Evolutionary conservation across 2,329 filamentous ascomycete species (phyloP), one percentile per base, ranked within the genome.

Genomic region (Epichloe baconii): DNA sequence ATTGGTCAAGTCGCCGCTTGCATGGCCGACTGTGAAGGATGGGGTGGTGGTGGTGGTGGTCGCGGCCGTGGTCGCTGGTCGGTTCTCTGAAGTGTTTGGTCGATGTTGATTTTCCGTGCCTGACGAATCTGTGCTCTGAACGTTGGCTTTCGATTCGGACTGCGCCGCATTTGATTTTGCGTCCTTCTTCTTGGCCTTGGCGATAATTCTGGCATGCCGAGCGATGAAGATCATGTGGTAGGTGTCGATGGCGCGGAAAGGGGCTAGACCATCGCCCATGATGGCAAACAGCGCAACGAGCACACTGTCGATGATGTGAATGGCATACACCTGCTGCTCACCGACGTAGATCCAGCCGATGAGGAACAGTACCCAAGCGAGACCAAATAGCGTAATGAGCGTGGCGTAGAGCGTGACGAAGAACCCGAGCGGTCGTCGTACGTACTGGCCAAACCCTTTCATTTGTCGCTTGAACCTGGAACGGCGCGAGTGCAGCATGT

Each of bases 301-400:
- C 31, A 85, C 73, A 57, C 83, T 82, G 66, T 87, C 83, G 56
- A 87, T 85, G 47, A 86, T 67, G 54, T 86, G 80, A 58, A 86
- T 79, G 38, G 78, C 66, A 55, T 86, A 91, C 3, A 79, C 69
- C 63, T 91, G 85, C 58, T 76, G 74, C 34, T 80, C 78, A 19
- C 85, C 86, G 19, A 91, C 83, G 56, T 88, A 89, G 62, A 93
- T 87, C 88, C 88, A 94, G 46, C 83, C 86, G 63, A 95, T 95
- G 50, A 94, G 71, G 68, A 91, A 93, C n/a, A 94, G 76, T 1
- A 95, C 88, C 88, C 88, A 95, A 0, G 86, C 86, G 12, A 91
- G 73, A 61, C 88, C 88, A 59, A 94, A 95, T 0, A 90, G 72
- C 0, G 88, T 93, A 58, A 95, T 90, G 19, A 91, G 73, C 1